Base-by-base conservation (phyloP, 2,329 filamentous ascomycete genomes). In the Colletotrichum incanum region DNA sequence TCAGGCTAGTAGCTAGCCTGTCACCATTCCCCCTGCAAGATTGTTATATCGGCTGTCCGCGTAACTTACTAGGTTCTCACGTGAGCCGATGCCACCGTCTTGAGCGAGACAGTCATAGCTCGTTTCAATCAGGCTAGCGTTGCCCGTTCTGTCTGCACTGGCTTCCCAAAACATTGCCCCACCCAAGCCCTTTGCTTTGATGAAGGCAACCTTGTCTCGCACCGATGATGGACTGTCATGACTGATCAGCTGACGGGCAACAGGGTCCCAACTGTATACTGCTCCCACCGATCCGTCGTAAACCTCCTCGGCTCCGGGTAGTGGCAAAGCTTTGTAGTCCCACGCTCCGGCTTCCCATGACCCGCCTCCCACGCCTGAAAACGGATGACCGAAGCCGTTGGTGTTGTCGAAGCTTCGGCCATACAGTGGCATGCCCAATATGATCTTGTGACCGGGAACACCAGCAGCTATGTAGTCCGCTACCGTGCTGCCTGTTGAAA, bases 101-200 rank as follows among this genome's bases (percentile, higher is more conserved):
- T 31, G 28, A 31, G 28, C 28, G 28, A 31, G 28, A 31, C 28
- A 86, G 7, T 79, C 78, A 49, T 82, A 84, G 62, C 81, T 78
- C 6, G 86, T 86, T 45, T 80, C 78, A 68, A 93, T 91, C 76
- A 96, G 82, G 75, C 91, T 93, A 4, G 87, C 86, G 14, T 81
- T 81, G 23, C 87, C 89, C 5, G 77, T 85, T 76, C 87, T 87
- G 79, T 97, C 94, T 9, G 87, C 90, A 73, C 91, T 93, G 20
- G 89, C 91, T 80, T 96, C 93, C 94, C 94, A 97, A 88, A 93
- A 97, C 93, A 96, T 96, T 39, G 89, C 91, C 31, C 94, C 94
- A 4, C 91, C 93, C 1, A 96, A 85, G 0, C 90, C 87, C 67
- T 86, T 85, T 61, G 82, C 77, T 80, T 88, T 86, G 76, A 95